Evolutionary conservation across 2,329 filamentous ascomycete genomes (phyloP).

Genomic region (Fusarium equiseti): DNA sequence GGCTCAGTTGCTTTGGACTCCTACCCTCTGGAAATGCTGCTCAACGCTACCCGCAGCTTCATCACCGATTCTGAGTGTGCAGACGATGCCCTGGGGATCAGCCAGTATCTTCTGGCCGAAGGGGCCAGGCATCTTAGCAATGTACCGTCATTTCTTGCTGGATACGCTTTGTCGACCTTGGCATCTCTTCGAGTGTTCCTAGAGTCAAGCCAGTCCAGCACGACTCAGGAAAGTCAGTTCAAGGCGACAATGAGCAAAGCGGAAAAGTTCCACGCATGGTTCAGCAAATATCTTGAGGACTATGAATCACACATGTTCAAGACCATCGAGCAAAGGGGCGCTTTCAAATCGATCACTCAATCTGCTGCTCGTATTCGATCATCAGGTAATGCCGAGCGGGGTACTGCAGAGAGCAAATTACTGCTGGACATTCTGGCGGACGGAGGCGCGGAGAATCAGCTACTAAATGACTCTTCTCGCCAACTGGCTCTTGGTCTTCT

Average conservation of each 20-base stretch:
- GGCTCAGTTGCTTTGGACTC: slow-evolving; percentile 78
- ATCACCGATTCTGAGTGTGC: slow-evolving; percentile 87
- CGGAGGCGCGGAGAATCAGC: slow-evolving; percentile 67
- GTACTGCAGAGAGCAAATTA: slow-evolving; percentile 81
- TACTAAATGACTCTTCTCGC: slow-evolving; percentile 78
- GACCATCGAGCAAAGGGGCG: slow-evolving; percentile 61
- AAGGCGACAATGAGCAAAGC: slow-evolving; percentile 81
- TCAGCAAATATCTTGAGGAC: slow-evolving; percentile 74
- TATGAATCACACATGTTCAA: slow-evolving; percentile 69
- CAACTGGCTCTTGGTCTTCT: slow-evolving; percentile 78
- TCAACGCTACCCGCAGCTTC: slow-evolving; percentile 83
- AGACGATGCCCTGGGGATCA: slow-evolving; percentile 88
- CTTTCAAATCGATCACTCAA: slow-evolving; percentile 75
- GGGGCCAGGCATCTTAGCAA: slow-evolving; percentile 74
- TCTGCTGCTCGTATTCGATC: slow-evolving; percentile 76
- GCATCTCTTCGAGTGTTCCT: slow-evolving; percentile 83
- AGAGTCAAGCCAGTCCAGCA: slow-evolving; percentile 79
- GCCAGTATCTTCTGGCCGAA: slow-evolving; percentile 82
- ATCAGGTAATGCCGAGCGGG: slow-evolving; percentile 76
- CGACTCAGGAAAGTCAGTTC: slow-evolving; percentile 87
- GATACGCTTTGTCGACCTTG: slow-evolving; percentile 82
- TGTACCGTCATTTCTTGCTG: slow-evolving; percentile 81
- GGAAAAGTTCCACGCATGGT: slow-evolving; percentile 81
- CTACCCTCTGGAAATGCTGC: slow-evolving; percentile 90
- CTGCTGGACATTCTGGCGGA: slow-evolving; percentile 85